Base-by-base conservation (phyloP, 2,329 filamentous ascomycete genomes). In the Talaromyces pinophilus region DNA sequence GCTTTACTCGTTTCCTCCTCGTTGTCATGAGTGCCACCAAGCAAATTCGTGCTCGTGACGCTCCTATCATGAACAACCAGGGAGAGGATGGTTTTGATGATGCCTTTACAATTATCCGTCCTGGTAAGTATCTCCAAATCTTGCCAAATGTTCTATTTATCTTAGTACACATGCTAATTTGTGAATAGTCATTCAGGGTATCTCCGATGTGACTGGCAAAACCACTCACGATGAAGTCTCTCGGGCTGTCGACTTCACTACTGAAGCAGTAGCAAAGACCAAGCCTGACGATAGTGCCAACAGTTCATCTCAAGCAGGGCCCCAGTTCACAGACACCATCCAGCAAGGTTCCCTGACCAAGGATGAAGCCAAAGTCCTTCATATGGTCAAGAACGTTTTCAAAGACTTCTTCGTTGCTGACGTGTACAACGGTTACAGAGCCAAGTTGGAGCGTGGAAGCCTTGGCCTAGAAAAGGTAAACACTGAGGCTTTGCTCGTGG, bases 1-100 rank as follows among this genome's bases (percentile, higher is more conserved):
- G 76, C 7, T 85, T 84, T 69, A 81, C 80, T 2, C 78, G 82
- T 1, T 85, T 85, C 72, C 69, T 84, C 22, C 66, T 84, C 0
- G 72, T 82, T 1, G 79, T 70, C 2, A 52, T 59, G 13, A 64
- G 62, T 19, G 63, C 65, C 2, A 48, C 57, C 5, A 62, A 67
- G 50, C 69, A 70, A 62, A 70, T 70, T 22, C n/a, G 59, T 6
- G 38, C 22, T 15, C 63, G 35, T 13, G 62, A 70, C 15, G 60
- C 22, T 11, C 60, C 60, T 25, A 54, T 62, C 19, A n/a, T 62
- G 28, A 62, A 54, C 48, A 40, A 30, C 7, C 3, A 50, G 28
- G 42, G 50, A n/a, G 60, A 62, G 11, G 60, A 62, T 35, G 60
- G 60, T 10, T 62, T 62, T 35, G 60, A 62, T 22, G 42, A 40